Conservation (phyloP, 768 basidiomycete species). For the Xerocomus potaroensis region DNA sequence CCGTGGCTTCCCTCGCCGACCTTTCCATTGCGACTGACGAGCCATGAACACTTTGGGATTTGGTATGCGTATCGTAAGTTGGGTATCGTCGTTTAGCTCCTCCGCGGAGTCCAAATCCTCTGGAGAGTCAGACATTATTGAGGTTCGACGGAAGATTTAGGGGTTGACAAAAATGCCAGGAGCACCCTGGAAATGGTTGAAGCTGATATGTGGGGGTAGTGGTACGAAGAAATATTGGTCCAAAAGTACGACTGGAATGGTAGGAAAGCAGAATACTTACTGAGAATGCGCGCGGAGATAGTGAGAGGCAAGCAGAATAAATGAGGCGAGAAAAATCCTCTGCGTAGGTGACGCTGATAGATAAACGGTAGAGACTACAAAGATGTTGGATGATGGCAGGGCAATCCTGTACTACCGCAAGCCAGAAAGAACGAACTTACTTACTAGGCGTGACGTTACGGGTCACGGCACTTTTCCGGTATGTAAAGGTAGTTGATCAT, state of each 20-base stretch:
- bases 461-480: conserved; percentile 31
- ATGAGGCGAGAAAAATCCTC: conserved; percentile 8
- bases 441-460: conserved; percentile 35
- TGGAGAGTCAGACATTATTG: conserved; percentile 33
- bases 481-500: conserved; percentile 34
- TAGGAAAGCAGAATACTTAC: conserved; percentile 11
- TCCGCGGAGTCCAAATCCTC: conserved; percentile 37
- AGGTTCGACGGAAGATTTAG: conserved; percentile 8
- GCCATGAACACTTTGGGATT: conserved; percentile 65
- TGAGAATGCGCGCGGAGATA: conserved; percentile 8
- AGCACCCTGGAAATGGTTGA: conserved; percentile 1
- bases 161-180: conserved; percentile 16
- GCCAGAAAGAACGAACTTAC: conserved; percentile 33
- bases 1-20: conserved; percentile 68
- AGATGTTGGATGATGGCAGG: conserved; percentile 24
- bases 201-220: conserved; percentile 8
- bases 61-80: conserved; percentile 62
- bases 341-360: conserved; percentile 1
- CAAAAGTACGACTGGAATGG: conserved; percentile 2
- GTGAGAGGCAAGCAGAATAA: conserved; percentile 8
- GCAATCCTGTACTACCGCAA: conserved; percentile 26
- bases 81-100: conserved; percentile 44
- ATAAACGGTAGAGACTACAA: conserved; percentile 11
- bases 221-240: conserved; percentile 6
- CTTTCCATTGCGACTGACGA: conserved; percentile 71